A percentile compares a stretch with the other conserved stretches of the same genome.
phyloP scores from a whole-genome alignment of 768 basidiomycete genomes.

The Trametes gibbosa region DNA sequence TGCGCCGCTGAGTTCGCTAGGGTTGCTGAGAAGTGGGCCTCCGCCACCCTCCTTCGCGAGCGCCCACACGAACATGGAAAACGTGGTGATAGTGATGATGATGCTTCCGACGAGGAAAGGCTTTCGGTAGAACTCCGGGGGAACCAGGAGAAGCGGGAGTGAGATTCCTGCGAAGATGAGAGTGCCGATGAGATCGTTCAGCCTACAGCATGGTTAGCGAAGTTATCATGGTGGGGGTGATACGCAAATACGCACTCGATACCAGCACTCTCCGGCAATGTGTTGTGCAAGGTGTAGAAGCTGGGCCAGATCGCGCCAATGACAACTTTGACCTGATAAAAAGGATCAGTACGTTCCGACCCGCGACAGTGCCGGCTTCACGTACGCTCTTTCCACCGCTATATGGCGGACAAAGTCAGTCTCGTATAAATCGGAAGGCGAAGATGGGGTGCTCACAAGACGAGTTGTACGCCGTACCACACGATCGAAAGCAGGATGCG shows the following conservation, averaged over 20 bases:
- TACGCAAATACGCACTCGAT: slow-evolving; percentile 9
- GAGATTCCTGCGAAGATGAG: slow-evolving; percentile 19
- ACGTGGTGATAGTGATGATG: slow-evolving; percentile 15
- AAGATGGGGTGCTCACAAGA: slow-evolving; percentile 11
- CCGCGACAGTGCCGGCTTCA: neutral
- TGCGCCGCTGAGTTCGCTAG: slow-evolving; percentile 9
- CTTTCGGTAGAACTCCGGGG: slow-evolving; percentile 22
- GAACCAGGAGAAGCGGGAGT: slow-evolving; percentile 23
- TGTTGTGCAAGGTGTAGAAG: slow-evolving; percentile 20
- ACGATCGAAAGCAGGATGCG: slow-evolving; percentile 22
- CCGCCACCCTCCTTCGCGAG: slow-evolving; percentile 18
- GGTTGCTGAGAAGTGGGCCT: slow-evolving; percentile 18
- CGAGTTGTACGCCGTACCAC: slow-evolving; percentile 20
- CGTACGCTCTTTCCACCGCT: slow-evolving; percentile 15
- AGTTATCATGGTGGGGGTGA: neutral
- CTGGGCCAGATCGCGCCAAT: slow-evolving; percentile 22
- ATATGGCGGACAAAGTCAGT: neutral
- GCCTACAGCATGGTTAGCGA: neutral
- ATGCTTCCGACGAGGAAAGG: slow-evolving; percentile 22
- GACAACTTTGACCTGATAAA: slow-evolving; percentile 12
- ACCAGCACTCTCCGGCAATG: slow-evolving; percentile 15
- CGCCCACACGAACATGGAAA: slow-evolving; percentile 22
- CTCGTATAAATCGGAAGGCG: too few species aligned
- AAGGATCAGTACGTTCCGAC: neutral
- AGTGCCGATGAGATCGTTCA: slow-evolving; percentile 18